Percentiles rank a stretch among this genome's conserved stretches.
These are phyloP conservation scores for Apiotrichum gamsii DNA, from an alignment of 1,284 basidiomycete species.

Conservation along the genomic window DNA sequence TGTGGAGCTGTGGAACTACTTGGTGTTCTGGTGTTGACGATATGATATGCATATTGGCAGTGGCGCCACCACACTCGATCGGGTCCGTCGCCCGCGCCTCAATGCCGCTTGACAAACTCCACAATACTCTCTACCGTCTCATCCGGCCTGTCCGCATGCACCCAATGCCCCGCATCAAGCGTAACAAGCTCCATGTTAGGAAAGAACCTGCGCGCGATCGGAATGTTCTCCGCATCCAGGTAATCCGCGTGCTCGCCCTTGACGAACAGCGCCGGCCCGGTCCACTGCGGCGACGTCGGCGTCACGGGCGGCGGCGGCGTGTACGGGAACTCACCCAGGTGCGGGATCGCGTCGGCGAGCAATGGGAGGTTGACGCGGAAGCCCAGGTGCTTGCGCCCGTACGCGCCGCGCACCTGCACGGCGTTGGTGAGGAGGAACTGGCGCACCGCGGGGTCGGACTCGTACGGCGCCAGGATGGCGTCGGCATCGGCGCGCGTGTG, in stretches of 20 bases:
- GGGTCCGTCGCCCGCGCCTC: too few species aligned
- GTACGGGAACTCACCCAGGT: constrained; percentile 54
- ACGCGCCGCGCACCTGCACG: constrained; percentile 22
- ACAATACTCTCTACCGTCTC: constrained; percentile 38
- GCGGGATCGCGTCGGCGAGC: constrained; percentile 46
- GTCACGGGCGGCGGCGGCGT: constrained; percentile 25
- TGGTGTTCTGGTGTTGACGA: too few species aligned
- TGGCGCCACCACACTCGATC: too few species aligned
- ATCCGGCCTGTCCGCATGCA: constrained; percentile 44
- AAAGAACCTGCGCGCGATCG: constrained; percentile 49
- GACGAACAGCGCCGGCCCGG: constrained; percentile 51
- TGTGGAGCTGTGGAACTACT: too few species aligned
- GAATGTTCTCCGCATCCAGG: constrained; percentile 51
- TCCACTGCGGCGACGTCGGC: constrained; percentile 31
- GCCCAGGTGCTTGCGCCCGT: constrained; percentile 32
- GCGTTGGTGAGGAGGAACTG: constrained; percentile 56
- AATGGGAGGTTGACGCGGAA: constrained; percentile 53
- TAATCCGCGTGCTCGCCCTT: constrained; percentile 52
- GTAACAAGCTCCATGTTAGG: constrained; percentile 46
- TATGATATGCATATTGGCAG: too few species aligned
- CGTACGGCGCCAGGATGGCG: constrained; percentile 48
- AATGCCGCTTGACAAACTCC: too few species aligned
- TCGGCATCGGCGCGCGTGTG: constrained; percentile 51
- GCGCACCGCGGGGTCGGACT: constrained; percentile 50
- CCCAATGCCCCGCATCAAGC: constrained; percentile 47